A percentile compares a stretch with the other conserved stretches of the same genome.
These are phyloP conservation scores for Dictyostelium firmibasis DNA, from an alignment of 78 protist species.

Conservation along the genomic window DNA sequence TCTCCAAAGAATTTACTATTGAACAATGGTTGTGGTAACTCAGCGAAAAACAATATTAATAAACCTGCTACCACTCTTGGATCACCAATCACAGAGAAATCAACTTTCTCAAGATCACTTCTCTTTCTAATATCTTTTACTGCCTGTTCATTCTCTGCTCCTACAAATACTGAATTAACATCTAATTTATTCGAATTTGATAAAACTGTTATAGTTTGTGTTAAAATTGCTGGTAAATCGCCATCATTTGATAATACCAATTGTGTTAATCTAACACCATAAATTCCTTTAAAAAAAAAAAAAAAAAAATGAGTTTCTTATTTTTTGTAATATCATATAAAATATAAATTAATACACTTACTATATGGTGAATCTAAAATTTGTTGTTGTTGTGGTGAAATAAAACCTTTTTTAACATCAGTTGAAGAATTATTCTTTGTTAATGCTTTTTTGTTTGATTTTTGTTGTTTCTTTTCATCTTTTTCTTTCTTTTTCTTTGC, in stretches of 20 bases:
- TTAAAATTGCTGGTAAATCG: slow-evolving; percentile 34
- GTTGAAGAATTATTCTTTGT: slow-evolving; percentile 16
- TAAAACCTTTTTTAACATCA: slow-evolving; percentile 26
- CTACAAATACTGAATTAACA: slow-evolving; percentile 24
- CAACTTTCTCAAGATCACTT: slow-evolving; percentile 11
- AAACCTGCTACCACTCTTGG: slow-evolving; percentile 66
- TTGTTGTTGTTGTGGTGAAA: not conserved
- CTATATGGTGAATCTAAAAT: not conserved
- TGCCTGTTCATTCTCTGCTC: slow-evolving; percentile 28
- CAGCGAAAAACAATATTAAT: slow-evolving; percentile 35
- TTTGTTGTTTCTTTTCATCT: slow-evolving; percentile 56
- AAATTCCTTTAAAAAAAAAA: slow-evolving; percentile 9
- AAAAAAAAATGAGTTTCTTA: not conserved
- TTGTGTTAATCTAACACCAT: slow-evolving; percentile 50
- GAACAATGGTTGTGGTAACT: slow-evolving; percentile 70
- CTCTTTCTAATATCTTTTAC: slow-evolving; percentile 11
- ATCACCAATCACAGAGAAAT: slow-evolving; percentile 9
- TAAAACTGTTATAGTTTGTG: slow-evolving; percentile 31
- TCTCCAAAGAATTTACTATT: slow-evolving; percentile 55
- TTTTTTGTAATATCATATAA: not conserved
- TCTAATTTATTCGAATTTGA: slow-evolving; percentile 53
- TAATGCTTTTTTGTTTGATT: slow-evolving; percentile 4
- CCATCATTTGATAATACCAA: slow-evolving; percentile 54
- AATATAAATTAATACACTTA: not conserved
- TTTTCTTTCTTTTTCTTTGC: slow-evolving; percentile 55